These are phyloP conservation scores for Huntiella omanensis DNA, from an alignment of 2,329 filamentous ascomycete species.

Conservation along the genomic window DNA sequence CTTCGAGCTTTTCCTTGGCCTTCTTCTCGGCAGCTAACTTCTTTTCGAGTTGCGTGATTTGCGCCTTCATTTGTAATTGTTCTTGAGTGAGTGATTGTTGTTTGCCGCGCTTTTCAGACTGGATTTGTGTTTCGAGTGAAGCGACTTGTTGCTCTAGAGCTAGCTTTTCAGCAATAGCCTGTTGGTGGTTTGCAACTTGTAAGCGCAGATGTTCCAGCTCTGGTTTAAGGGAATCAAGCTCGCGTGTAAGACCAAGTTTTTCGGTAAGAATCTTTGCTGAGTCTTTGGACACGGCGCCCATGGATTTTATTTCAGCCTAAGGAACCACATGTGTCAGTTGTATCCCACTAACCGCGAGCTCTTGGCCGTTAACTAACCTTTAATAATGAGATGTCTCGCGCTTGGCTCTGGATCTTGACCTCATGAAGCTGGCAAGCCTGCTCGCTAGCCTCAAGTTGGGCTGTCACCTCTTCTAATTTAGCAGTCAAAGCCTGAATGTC, in stretches of 20 bases:
- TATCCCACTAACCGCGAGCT: too few species aligned
- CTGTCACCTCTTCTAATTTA: constrained; percentile 22
- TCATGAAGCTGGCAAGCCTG: constrained; percentile 27
- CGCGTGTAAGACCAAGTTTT: constrained; percentile 32
- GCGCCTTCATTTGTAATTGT: constrained; percentile 23
- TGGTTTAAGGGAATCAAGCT: constrained; percentile 33
- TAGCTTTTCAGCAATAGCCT: constrained; percentile 58
- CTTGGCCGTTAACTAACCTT: constrained; percentile 20
- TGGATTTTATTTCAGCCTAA: constrained; percentile 51
- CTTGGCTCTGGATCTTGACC: constrained; percentile 28
- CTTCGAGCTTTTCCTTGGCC: constrained; percentile 27
- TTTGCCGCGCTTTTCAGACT: constrained; percentile 44
- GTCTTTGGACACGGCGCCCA: constrained; percentile 48
- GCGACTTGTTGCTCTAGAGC: constrained; percentile 60
- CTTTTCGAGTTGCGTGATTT: constrained; percentile 21
- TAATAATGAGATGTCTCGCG: constrained; percentile 27
- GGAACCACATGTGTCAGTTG: neutral
- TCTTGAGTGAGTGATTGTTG: constrained; percentile 19
- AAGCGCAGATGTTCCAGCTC: constrained; percentile 37
- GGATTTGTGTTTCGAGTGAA: constrained; percentile 61
- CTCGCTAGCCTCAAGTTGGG: constrained; percentile 25
- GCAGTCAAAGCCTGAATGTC: constrained; percentile 31
- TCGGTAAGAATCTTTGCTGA: constrained; percentile 48
- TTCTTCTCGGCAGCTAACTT: constrained; percentile 23
- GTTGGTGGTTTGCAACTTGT: constrained; percentile 41